Evolutionary conservation across 257 asterid genomes (phyloP).

Genomic region (Solanum dulcamara): DNA sequence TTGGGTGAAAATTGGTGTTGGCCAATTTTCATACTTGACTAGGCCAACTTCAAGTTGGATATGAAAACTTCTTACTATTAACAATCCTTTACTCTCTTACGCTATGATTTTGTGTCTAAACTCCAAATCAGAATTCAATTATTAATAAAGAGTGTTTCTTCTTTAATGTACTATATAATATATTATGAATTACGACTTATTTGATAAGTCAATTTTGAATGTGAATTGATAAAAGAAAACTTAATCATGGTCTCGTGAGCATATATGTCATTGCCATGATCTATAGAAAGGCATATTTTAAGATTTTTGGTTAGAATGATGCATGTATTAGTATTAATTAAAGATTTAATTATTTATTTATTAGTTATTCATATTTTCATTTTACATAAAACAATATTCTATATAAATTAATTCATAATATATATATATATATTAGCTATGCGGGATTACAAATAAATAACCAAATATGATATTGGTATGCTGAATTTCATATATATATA

Average conservation of each 20-base stretch:
- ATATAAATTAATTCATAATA: neutral
- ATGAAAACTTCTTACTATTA: neutral
- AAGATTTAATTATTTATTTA: neutral
- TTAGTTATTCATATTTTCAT: neutral
- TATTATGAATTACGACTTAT: neutral
- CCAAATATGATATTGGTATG: too few relatives aligned
- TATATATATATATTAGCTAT: neutral
- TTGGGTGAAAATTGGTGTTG: neutral
- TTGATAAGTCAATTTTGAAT: neutral
- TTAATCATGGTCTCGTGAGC: neutral
- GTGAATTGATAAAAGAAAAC: neutral
- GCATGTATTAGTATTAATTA: neutral
- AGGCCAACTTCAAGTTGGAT: neutral
- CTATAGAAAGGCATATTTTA: neutral
- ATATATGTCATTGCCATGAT: neutral
- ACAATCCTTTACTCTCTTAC: neutral
- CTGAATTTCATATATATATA: too few relatives aligned
- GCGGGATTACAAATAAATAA: too few relatives aligned
- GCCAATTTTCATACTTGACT: neutral
- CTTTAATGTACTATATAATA: neutral
- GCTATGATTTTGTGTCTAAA: neutral
- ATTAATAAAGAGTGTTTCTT: neutral
- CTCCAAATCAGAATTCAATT: neutral
- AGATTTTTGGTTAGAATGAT: neutral
- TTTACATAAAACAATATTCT: neutral